Conservation (phyloP, 2,329 filamentous ascomycete species). For the Colletotrichum melonis region DNA sequence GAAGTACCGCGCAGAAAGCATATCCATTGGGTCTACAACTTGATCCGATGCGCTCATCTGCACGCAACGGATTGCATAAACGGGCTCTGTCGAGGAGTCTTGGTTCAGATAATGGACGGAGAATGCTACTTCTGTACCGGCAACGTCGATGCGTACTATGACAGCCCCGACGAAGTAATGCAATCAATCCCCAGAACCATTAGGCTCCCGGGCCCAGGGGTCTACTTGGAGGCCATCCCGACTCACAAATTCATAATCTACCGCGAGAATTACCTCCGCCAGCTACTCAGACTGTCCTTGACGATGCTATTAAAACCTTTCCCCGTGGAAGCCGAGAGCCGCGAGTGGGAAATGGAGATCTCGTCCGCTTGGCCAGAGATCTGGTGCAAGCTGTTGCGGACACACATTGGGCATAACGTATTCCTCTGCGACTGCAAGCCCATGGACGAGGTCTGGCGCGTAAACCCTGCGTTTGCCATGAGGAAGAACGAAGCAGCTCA, state of each 20-base stretch:
- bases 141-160: constrained; percentile 11
- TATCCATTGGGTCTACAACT: constrained; percentile 23
- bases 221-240: neutral
- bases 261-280: constrained; percentile 17
- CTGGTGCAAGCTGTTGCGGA: constrained; percentile 2
- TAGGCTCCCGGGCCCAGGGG: neutral
- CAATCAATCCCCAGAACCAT: neutral
- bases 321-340: neutral
- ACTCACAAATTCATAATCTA: neutral
- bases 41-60: constrained; percentile 16
- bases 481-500: constrained; percentile 23
- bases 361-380: constrained; percentile 20
- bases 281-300: neutral
- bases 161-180: neutral
- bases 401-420: neutral
- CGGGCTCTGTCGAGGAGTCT: neutral
- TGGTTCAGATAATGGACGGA: neutral
- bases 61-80: neutral
- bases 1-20: constrained; percentile 9
- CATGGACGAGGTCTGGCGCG: constrained; percentile 25
- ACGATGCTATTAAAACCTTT: neutral
- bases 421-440: constrained; percentile 5
- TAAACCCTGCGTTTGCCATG: constrained; percentile 12
- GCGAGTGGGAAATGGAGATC: neutral
- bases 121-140: constrained; percentile 17